phyloP scores from a whole-genome alignment of 2,329 filamentous ascomycete species.

The Rhexocercosporidium sp. region DNA sequence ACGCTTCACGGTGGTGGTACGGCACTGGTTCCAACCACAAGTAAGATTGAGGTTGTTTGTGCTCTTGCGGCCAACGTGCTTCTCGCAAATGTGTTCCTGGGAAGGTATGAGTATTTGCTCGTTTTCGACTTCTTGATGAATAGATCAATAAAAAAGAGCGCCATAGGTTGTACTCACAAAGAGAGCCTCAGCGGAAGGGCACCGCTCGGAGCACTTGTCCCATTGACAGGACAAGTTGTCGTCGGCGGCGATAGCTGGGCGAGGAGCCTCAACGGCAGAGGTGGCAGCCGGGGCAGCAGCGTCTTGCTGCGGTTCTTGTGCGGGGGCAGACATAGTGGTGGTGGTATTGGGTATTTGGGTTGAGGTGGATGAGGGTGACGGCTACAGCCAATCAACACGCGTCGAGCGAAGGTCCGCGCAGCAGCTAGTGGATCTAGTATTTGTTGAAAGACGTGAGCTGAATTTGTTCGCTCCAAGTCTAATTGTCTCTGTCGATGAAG shows the following conservation, averaged over 20 bases:
- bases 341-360: not conserved
- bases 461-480: not conserved
- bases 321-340: slow-evolving; percentile 29
- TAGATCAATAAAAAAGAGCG: not conserved
- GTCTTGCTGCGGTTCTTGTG: slow-evolving; percentile 29
- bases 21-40: slow-evolving; percentile 95
- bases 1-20: slow-evolving; percentile 96
- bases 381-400: not conserved
- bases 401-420: not conserved
- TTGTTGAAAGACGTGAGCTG: not conserved
- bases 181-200: slow-evolving; percentile 46
- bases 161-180: slow-evolving; percentile 43
- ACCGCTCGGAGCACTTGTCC: slow-evolving; percentile 47
- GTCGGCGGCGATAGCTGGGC: slow-evolving; percentile 34
- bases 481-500: not conserved
- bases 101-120: not conserved
- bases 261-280: slow-evolving; percentile 25
- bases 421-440: not conserved
- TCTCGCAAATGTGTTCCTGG: slow-evolving; percentile 97
- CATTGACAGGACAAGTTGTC: slow-evolving; percentile 48
- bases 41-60: slow-evolving; percentile 98
- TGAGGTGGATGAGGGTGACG: not conserved
- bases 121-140: not conserved
- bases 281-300: slow-evolving; percentile 24
- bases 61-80: slow-evolving; percentile 97